Percentiles rank a stretch among this genome's conserved stretches.
Conservation (phyloP, 164 flowering plant genomes). For the Nymphaea thermarum region DNA sequence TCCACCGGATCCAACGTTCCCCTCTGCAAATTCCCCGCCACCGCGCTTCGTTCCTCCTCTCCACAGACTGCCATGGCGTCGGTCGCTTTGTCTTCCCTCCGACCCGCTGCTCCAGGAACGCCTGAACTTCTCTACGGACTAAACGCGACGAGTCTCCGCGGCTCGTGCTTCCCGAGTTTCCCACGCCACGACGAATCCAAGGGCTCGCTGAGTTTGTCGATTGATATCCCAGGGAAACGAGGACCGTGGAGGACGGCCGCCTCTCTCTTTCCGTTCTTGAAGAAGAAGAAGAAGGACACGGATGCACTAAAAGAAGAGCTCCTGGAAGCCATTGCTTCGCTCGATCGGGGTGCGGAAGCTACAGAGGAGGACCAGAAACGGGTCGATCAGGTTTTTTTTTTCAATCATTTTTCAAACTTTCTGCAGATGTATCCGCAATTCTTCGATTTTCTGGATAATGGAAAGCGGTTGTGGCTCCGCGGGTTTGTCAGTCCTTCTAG, state of each 20-base stretch:
- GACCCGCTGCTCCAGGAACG: too few species aligned
- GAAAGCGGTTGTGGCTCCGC: too few species aligned
- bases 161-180: not conserved
- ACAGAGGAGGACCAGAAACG: slow-evolving; percentile 52
- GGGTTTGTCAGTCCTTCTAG: too few species aligned
- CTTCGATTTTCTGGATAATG: not conserved
- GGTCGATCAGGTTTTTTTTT: slow-evolving; percentile 42
- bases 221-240: not conserved
- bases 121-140: too few species aligned
- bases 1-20: too few species aligned
- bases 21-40: too few species aligned
- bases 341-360: slow-evolving; percentile 87
- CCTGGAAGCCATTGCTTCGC: slow-evolving; percentile 53
- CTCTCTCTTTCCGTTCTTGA: slow-evolving; percentile 65
- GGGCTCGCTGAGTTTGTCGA: not conserved
- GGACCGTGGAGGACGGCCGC: slow-evolving; percentile 51
- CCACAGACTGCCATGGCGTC: too few species aligned
- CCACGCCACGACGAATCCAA: not conserved
- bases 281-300: slow-evolving; percentile 36
- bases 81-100: too few species aligned
- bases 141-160: not conserved
- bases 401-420: not conserved
- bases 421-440: not conserved
- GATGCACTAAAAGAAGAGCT: slow-evolving; percentile 58
- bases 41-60: too few species aligned